Conservation (phyloP, 257 asterid genomes). For the Penstemon newberryi region DNA sequence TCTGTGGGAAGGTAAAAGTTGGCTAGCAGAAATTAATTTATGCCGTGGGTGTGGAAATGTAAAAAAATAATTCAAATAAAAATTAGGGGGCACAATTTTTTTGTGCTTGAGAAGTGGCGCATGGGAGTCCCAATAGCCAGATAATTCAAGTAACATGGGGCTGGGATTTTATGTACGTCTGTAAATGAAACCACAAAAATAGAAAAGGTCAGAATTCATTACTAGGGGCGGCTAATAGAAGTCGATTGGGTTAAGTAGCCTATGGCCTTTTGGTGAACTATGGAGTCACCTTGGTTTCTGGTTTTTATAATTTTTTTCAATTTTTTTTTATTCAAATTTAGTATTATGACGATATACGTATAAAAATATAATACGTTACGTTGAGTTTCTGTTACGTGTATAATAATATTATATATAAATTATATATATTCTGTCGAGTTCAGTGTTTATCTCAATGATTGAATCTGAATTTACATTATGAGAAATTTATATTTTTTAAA, state of each 20-base stretch:
- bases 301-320: neutral
- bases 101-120: slow-evolving; percentile 25
- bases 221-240: slow-evolving; percentile 58
- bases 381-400: no score
- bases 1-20: slow-evolving; percentile 13
- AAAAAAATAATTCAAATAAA: slow-evolving; percentile 4
- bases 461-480: no score
- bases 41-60: neutral
- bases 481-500: no score
- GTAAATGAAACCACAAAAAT: slow-evolving; percentile 24
- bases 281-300: slow-evolving; percentile 51
- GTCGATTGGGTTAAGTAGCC: slow-evolving; percentile 36
- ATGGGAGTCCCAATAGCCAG: slow-evolving; percentile 35
- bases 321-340: neutral
- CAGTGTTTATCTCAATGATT: no score
- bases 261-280: slow-evolving; percentile 45
- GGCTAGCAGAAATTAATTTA: slow-evolving; percentile 16
- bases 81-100: slow-evolving; percentile 7
- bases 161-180: slow-evolving; percentile 3
- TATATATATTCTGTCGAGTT: no score
- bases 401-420: no score
- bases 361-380: neutral
- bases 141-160: slow-evolving; percentile 24
- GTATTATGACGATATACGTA: neutral
- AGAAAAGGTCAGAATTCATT: slow-evolving; percentile 46